Evolutionary conservation across 129 eudicot species (phyloP).

Genomic region (Gnaphalium uliginosum): DNA sequence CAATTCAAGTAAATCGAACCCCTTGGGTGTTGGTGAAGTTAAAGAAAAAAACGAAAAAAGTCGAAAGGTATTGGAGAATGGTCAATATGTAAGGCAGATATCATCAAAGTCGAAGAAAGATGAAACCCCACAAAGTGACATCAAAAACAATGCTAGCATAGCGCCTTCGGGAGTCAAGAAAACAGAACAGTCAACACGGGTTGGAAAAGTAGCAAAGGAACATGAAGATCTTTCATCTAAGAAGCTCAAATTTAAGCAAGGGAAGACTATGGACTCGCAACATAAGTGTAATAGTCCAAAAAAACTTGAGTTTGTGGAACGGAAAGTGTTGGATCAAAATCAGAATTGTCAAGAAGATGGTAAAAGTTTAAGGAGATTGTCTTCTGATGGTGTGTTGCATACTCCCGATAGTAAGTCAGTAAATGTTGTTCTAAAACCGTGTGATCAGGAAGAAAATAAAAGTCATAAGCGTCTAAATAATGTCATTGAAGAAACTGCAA

Average conservation of each 20-base stretch:
- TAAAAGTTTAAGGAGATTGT: conserved; percentile 31
- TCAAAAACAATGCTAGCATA: not conserved
- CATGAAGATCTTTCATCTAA: conserved; percentile 21
- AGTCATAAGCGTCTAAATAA: conserved; percentile 26
- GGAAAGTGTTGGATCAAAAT: conserved; percentile 22
- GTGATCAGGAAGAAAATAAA: conserved; percentile 26
- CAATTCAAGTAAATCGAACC: conserved; percentile 21
- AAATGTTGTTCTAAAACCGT: conserved; percentile 25
- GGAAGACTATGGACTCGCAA: not conserved
- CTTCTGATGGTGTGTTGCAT: conserved; percentile 8
- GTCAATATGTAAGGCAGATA: not conserved
- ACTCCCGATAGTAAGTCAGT: conserved; percentile 7
- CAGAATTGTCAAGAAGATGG: not conserved
- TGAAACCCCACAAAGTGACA: conserved; percentile 3
- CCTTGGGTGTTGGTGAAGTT: conserved; percentile 15
- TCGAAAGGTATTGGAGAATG: not conserved
- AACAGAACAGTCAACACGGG: conserved; percentile 14
- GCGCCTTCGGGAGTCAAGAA: conserved; percentile 20
- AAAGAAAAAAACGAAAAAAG: conserved; percentile 30
- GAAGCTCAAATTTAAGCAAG: conserved; percentile 43
- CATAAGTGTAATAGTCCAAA: not conserved
- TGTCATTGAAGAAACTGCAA: conserved; percentile 63
- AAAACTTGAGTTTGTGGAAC: conserved; percentile 30
- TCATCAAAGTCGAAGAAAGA: conserved; percentile 15
- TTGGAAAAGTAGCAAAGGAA: conserved; percentile 20